Percentiles rank a stretch among this genome's conserved stretches.
Evolutionary conservation across 768 basidiomycete species (phyloP).

Genomic region (Roridomyces roridus): DNA sequence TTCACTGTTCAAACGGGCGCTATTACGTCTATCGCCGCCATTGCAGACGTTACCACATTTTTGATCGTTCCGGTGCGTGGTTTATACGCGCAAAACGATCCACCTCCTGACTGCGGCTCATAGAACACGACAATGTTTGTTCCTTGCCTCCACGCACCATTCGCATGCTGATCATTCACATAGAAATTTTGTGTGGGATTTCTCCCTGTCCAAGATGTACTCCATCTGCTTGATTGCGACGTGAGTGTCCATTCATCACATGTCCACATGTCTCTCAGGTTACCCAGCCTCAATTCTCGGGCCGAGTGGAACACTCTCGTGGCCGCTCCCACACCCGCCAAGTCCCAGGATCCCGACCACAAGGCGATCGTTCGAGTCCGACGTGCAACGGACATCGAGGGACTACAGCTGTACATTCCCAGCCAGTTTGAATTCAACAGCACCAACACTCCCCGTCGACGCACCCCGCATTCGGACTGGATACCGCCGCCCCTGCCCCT

Average conservation of each 20-base stretch:
- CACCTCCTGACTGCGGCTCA: too few species aligned
- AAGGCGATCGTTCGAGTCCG: slow-evolving; percentile 18
- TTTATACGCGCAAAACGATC: too few species aligned
- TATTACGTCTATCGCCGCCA: slow-evolving; percentile 21
- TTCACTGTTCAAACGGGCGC: slow-evolving; percentile 23
- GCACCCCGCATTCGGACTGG: too few species aligned
- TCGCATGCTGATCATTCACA: background rate
- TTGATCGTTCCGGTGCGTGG: slow-evolving; percentile 9
- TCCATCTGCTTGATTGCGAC: slow-evolving; percentile 24
- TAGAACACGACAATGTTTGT: slow-evolving; percentile 16
- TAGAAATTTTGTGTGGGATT: slow-evolving; percentile 25
- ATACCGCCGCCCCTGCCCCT: too few species aligned
- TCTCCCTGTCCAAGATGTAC: slow-evolving; percentile 20
- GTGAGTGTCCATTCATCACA: background rate
- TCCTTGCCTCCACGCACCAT: background rate
- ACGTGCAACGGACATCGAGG: slow-evolving; percentile 16
- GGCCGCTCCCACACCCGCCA: background rate
- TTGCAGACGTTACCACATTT: slow-evolving; percentile 18
- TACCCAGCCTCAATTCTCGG: slow-evolving; percentile 15
- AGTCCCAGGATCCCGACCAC: background rate
- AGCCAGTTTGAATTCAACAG: slow-evolving; percentile 5
- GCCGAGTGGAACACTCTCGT: slow-evolving; percentile 20
- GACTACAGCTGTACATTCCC: slow-evolving; percentile 23
- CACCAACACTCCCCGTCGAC: too few species aligned
- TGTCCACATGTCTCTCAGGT: background rate